Evolutionary conservation across 805 yeast genomes (phyloP).

Genomic region (Barnettozyma siamensis): DNA sequence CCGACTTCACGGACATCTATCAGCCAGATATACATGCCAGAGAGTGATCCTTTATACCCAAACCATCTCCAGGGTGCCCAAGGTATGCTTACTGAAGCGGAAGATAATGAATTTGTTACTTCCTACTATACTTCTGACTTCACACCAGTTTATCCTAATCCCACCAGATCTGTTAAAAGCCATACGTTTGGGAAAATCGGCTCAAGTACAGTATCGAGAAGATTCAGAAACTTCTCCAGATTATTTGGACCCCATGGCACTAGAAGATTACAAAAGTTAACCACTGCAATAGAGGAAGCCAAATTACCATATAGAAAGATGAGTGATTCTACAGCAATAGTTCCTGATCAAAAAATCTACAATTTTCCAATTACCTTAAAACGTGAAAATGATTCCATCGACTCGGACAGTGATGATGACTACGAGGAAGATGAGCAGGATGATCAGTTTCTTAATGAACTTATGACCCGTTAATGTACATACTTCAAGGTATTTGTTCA

Average conservation of each 20-base stretch:
- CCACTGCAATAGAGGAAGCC: conserved; percentile 3
- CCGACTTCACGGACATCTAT: neutral
- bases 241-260: conserved; percentile 7
- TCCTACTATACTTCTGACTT: conserved; percentile 10
- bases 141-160: conserved; percentile 10
- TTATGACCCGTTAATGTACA: conserved; percentile 4
- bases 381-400: neutral
- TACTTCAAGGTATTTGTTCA: too few species aligned
- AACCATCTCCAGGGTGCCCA: conserved; percentile 8
- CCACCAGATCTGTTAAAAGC: conserved; percentile 10
- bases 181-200: conserved; percentile 10
- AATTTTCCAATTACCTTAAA: too few species aligned
- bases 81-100: conserved; percentile 18
- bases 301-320: conserved; percentile 1
- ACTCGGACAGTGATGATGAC: conserved; percentile 12
- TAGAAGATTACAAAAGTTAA: conserved; percentile 11
- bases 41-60: conserved; percentile 10
- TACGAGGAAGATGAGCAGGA: conserved; percentile 2
- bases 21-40: conserved; percentile 7
- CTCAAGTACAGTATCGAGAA: conserved; percentile 11
- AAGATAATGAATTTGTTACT: conserved; percentile 16
- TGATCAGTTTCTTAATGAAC: conserved; percentile 7
- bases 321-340: conserved; percentile 2
- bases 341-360: neutral
- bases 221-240: conserved; percentile 12